Percentiles rank a stretch among this genome's conserved stretches.
Conservation (phyloP, 176 grass and related monocot genomes). For the Eragrostis nindensis region DNA sequence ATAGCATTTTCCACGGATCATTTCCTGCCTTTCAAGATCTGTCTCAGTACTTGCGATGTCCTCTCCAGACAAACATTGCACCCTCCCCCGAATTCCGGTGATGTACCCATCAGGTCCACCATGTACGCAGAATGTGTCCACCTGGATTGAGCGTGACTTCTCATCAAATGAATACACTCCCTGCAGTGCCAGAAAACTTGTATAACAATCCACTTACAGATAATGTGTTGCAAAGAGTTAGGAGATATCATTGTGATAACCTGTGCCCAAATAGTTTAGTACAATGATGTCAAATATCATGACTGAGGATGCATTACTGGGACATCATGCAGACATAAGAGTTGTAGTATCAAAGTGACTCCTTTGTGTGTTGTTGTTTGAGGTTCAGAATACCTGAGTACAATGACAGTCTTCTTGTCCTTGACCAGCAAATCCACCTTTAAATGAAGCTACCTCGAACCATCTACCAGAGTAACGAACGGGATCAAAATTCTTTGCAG, state of each 20-base stretch:
- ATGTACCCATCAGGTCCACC: constrained; percentile 96
- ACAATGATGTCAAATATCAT: not conserved
- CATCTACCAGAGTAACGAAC: constrained; percentile 91
- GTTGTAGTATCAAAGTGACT: not conserved
- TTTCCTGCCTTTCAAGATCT: constrained; percentile 72
- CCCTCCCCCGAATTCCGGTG: constrained; percentile 89
- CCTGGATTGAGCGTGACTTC: constrained; percentile 72
- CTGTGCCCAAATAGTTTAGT: not conserved
- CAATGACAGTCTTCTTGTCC: constrained; percentile 97
- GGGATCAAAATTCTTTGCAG: constrained; percentile 86
- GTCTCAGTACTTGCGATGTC: constrained; percentile 63
- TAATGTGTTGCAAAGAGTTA: not conserved
- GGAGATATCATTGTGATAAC: not conserved
- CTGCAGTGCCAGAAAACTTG: constrained; percentile 35
- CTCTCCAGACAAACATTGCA: constrained; percentile 76
- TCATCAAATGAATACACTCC: constrained; percentile 82
- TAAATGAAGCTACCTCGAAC: constrained; percentile 94
- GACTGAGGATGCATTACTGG: not conserved
- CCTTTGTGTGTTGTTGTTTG: not conserved
- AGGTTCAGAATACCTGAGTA: constrained; percentile 66
- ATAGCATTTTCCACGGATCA: constrained; percentile 81
- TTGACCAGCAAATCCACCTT: constrained; percentile 88
- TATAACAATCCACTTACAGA: not conserved
- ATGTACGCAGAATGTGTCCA: constrained; percentile 92
- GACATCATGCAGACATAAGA: not conserved